Evolutionary conservation across 352 stramenopile genomes (phyloP), one percentile per base, ranked within the genome.

Genomic region (Pythium sukuiense): DNA sequence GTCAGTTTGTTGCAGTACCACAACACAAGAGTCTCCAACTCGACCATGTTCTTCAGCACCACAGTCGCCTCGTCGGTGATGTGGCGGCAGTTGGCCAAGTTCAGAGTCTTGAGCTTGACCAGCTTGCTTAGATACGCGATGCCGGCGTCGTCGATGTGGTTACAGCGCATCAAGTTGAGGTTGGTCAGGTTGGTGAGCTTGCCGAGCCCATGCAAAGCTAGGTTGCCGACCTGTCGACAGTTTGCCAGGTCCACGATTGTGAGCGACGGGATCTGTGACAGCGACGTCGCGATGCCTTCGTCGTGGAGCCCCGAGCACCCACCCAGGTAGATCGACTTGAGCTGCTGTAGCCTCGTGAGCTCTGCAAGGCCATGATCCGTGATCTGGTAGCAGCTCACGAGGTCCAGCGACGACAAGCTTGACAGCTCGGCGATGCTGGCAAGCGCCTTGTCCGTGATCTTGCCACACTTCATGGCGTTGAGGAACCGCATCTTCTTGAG

Each of bases 1-100:
- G 82, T 93, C 27, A 97, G 74, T 65, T 93, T 93, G 72, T 88
- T 90, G 69, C 86, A 97, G 70, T 95, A 90, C 77, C 85, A 90
- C 9, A 97, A 65, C 35, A 89, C 78, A 9, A 97, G 71, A 33
- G 76, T 83, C 57, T 91, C 72, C 6, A 96, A 64, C 6, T 66
- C 49, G 18, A 70, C 67, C 66, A 93, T 80, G 33, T 70, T 63
- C 1, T 74, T 61, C 20, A 97, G 64, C 11, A 83, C 64, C 24
- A 59, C 18, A 6, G 76, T 77, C 14, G 75, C 73, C 0, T 29
- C 70, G 58, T 96, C 80, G 0, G 87, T 92, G n/a, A 96, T 30
- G 24, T 85, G 77, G 41, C 90, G 86, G 54, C 86, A 97, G 61
- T 90, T 92, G 8, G 83, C 77, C 13, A 97, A 64, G 60, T 96